phyloP scores from a whole-genome alignment of 768 basidiomycete species.

The Suillus luteus region DNA sequence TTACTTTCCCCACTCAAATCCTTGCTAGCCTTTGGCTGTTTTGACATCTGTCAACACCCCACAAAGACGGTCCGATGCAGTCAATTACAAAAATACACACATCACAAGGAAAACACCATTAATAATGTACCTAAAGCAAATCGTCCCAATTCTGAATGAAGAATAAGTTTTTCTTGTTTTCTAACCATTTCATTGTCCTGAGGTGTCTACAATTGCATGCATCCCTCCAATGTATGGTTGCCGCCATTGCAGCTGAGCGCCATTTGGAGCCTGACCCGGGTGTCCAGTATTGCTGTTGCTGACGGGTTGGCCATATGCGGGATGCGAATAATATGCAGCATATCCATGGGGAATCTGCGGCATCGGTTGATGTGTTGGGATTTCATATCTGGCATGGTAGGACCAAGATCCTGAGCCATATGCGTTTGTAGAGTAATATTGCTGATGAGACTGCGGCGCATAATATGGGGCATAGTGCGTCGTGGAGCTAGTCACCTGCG shows the following conservation, averaged over 20 bases:
- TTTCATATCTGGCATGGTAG: conserved; percentile 30
- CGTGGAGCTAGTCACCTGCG: conserved; percentile 17
- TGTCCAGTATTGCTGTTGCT: neutral
- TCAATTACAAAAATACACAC: neutral
- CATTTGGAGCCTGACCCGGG: conserved; percentile 25
- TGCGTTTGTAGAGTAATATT: conserved; percentile 20
- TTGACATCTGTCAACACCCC: neutral
- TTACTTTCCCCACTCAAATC: neutral
- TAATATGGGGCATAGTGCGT: conserved; percentile 19
- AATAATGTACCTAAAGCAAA: neutral
- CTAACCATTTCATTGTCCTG: neutral
- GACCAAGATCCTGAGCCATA: conserved; percentile 35
- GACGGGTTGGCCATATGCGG: conserved; percentile 5
- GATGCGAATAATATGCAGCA: conserved; percentile 10
- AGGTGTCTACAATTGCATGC: no score
- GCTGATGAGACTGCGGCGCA: conserved; percentile 20
- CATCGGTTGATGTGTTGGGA: conserved; percentile 22
- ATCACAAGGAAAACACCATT: neutral
- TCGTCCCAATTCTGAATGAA: neutral
- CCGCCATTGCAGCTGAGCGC: conserved; percentile 37
- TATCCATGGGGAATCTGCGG: conserved; percentile 18
- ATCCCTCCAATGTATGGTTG: conserved; percentile 32
- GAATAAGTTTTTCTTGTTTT: neutral
- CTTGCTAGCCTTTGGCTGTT: neutral
- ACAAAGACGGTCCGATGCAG: neutral